phyloP scores from a whole-genome alignment of 2,329 filamentous ascomycete genomes.

The Volutella citrinella region DNA sequence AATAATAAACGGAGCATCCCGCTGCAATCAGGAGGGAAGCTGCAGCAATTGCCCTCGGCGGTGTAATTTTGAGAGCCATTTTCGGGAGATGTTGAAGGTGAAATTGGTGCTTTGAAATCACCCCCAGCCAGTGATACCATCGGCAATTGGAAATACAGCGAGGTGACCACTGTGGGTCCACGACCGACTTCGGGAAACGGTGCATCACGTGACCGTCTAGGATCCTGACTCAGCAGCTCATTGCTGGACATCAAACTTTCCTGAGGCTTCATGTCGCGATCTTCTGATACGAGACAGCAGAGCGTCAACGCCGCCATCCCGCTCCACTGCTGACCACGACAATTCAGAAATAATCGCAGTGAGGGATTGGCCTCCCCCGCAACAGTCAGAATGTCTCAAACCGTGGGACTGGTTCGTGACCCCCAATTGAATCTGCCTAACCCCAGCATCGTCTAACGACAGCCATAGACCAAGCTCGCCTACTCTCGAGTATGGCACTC shows the following conservation, averaged over 20 bases:
- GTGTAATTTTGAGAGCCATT: slow-evolving; percentile 27
- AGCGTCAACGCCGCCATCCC: slow-evolving; percentile 16
- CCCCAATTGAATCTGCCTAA: slow-evolving; percentile 1
- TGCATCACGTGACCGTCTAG: slow-evolving; percentile 22
- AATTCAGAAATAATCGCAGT: slow-evolving; percentile 10
- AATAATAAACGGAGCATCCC: slow-evolving; percentile 28
- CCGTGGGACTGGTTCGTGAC: slow-evolving; percentile 64
- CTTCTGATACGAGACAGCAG: slow-evolving; percentile 17
- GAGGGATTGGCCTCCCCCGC: slow-evolving; percentile 17
- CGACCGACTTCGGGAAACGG: slow-evolving; percentile 19
- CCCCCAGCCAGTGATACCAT: slow-evolving; percentile 19
- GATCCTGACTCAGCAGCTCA: too few species aligned
- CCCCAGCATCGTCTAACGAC: slow-evolving; percentile 12
- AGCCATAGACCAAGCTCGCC: slow-evolving; percentile 79
- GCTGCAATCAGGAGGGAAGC: slow-evolving; percentile 26
- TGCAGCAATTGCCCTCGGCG: slow-evolving; percentile 25
- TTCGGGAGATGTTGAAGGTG: slow-evolving; percentile 14
- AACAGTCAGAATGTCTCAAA: slow-evolving; percentile 67
- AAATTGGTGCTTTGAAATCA: slow-evolving; percentile 33
- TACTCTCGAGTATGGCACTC: slow-evolving; percentile 97
- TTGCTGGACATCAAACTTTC: slow-evolving; percentile 28
- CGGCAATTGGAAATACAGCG: slow-evolving; percentile 15
- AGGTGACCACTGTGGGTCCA: slow-evolving; percentile 17
- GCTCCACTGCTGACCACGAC: slow-evolving; percentile 10
- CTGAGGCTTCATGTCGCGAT: slow-evolving; percentile 14